These are phyloP conservation scores for Suhomyces xylopsoci DNA, from an alignment of 805 yeast genomes.

Conservation along the genomic window DNA sequence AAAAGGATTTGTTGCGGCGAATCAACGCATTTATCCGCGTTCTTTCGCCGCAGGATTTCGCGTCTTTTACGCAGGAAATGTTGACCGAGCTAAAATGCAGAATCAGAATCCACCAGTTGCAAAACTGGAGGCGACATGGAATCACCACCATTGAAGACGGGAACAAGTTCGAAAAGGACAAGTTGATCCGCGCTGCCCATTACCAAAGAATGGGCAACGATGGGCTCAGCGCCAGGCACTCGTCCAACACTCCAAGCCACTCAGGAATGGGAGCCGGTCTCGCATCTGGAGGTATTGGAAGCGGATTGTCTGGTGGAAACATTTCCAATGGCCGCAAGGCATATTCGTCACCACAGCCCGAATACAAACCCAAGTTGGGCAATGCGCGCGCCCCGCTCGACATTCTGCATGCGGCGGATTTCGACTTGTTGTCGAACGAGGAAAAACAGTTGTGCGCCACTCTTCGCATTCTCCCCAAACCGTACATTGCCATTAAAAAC, in stretches of 20 bases:
- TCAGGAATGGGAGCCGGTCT: slow-evolving; percentile 1
- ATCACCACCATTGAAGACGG: slow-evolving; percentile 83
- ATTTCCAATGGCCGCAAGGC: slow-evolving; percentile 15
- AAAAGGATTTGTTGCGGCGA: slow-evolving; percentile 72
- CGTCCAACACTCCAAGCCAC: slow-evolving; percentile 9
- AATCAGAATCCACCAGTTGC: slow-evolving; percentile 80
- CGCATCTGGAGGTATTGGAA: slow-evolving; percentile 2
- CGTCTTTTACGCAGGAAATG: slow-evolving; percentile 67
- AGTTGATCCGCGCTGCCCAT: slow-evolving; percentile 61
- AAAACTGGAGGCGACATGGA: slow-evolving; percentile 91
- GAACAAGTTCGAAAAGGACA: slow-evolving; percentile 82
- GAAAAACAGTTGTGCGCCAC: slow-evolving; percentile 84
- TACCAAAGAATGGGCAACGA: slow-evolving; percentile 54
- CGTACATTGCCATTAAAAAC: slow-evolving; percentile 90
- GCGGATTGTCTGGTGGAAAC: background rate
- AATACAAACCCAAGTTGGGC: slow-evolving; percentile 42
- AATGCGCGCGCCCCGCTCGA: slow-evolving; percentile 55
- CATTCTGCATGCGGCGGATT: slow-evolving; percentile 77
- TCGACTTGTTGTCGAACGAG: slow-evolving; percentile 76
- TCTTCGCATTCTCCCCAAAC: slow-evolving; percentile 84
- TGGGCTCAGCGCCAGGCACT: slow-evolving; percentile 22
- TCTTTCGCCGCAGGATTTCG: slow-evolving; percentile 79
- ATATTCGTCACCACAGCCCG: slow-evolving; percentile 36
- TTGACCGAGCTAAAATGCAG: slow-evolving; percentile 76
- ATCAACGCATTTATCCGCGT: slow-evolving; percentile 79